Evolutionary conservation across 768 basidiomycete species (phyloP).

Genomic region (Galerina sulciceps): DNA sequence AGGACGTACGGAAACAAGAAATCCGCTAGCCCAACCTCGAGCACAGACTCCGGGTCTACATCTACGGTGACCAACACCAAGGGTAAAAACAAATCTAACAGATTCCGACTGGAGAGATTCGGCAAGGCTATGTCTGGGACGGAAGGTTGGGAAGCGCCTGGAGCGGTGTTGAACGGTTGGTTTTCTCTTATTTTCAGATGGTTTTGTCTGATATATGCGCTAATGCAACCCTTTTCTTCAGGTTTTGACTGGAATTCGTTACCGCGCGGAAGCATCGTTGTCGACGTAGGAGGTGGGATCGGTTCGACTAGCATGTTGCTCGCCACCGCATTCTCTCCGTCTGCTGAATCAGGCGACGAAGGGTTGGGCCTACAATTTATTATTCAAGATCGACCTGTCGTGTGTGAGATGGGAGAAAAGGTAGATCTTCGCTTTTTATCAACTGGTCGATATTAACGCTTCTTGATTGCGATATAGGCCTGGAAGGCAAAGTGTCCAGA

Average conservation of each 20-base stretch:
- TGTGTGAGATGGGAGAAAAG: conserved; percentile 56
- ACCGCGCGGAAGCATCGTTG: conserved; percentile 53
- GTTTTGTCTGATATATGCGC: conserved; percentile 14
- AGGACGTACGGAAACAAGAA: background rate
- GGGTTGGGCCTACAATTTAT: conserved; percentile 46
- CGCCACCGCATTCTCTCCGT: conserved; percentile 36
- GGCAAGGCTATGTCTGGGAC: conserved; percentile 80
- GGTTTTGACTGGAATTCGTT: conserved; percentile 67
- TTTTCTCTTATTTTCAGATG: conserved; percentile 5
- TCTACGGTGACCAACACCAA: background rate
- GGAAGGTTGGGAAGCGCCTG: conserved; percentile 69
- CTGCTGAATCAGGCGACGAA: conserved; percentile 18
- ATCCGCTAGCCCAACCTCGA: background rate
- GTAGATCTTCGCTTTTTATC: conserved; percentile 27
- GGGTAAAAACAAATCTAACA: conserved; percentile 37
- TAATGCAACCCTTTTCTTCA: conserved; percentile 24
- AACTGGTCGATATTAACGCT: background rate
- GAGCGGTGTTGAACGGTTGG: conserved; percentile 59
- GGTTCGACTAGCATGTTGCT: conserved; percentile 49
- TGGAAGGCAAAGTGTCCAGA: conserved; percentile 66
- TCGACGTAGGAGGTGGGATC: conserved; percentile 77
- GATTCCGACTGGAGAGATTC: conserved; percentile 66
- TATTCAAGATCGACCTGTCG: conserved; percentile 67
- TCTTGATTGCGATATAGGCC: conserved; percentile 33
- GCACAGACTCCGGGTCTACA: conserved; percentile 1